A percentile compares a stretch with the other conserved stretches of the same genome.
These are phyloP conservation scores for Cicer arietinum DNA, from an alignment of 306 rosid genomes.

Conservation along the genomic window DNA sequence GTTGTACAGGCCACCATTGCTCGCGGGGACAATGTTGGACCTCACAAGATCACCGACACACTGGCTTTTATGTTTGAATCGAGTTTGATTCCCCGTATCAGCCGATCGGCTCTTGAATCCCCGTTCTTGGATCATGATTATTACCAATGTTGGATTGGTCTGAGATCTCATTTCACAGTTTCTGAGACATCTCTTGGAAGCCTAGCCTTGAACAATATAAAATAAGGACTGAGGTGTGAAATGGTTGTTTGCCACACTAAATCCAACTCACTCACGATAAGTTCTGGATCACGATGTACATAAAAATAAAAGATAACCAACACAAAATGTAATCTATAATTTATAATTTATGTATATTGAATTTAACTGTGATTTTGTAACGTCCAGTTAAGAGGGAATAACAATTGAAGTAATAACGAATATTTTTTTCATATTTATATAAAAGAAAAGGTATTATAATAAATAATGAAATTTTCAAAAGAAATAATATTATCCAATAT, in stretches of 20 bases:
- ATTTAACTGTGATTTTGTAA: no score
- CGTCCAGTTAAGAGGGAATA: no score
- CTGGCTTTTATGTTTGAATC: slow-evolving; percentile 98
- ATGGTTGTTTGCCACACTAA: background rate
- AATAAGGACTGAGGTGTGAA: slow-evolving; percentile 17
- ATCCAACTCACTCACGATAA: no score
- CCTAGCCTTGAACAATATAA: slow-evolving; percentile 32
- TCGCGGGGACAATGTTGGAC: slow-evolving; percentile 69
- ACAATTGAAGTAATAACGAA: no score
- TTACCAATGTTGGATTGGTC: slow-evolving; percentile 93
- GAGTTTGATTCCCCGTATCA: slow-evolving; percentile 75
- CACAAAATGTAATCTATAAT: no score
- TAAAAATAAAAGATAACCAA: no score
- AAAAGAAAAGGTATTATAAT: no score
- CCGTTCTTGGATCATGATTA: slow-evolving; percentile 80
- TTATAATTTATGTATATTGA: no score
- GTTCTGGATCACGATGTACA: no score
- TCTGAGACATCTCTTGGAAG: slow-evolving; percentile 20
- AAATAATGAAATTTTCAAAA: no score
- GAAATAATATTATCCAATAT: no score
- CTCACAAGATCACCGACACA: slow-evolving; percentile 65
- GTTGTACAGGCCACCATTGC: slow-evolving; percentile 70
- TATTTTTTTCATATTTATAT: no score
- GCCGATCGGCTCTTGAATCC: slow-evolving; percentile 79
- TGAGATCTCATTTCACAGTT: slow-evolving; percentile 69